Evolutionary conservation across 2,329 filamentous ascomycete species (phyloP).

Genomic region (Apiospora kogelbergensis): DNA sequence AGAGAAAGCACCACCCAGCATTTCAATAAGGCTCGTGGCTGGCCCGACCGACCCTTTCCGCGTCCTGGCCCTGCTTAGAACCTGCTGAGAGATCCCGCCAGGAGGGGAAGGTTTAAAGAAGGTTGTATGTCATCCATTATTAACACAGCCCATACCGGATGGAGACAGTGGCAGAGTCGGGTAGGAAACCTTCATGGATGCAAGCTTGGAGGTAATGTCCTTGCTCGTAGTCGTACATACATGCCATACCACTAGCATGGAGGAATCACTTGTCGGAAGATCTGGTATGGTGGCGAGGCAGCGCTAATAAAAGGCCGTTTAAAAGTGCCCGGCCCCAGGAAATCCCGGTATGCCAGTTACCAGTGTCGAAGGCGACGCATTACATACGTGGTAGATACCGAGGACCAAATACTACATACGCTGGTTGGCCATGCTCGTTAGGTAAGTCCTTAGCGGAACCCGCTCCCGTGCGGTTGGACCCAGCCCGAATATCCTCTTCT

Average conservation of each 20-base stretch:
- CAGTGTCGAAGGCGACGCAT: no score
- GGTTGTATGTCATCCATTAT: conserved; percentile 6
- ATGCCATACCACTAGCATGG: not conserved
- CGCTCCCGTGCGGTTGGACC: not conserved
- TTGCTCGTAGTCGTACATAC: conserved; percentile 2
- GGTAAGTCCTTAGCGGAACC: no score
- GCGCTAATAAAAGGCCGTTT: not conserved
- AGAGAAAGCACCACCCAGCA: not conserved
- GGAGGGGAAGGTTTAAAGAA: conserved; percentile 5
- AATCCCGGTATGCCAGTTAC: no score
- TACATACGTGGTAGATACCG: no score
- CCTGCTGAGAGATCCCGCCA: not conserved
- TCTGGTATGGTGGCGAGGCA: not conserved
- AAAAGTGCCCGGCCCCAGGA: not conserved
- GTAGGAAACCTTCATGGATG: conserved; percentile 4
- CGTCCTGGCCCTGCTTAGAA: not conserved
- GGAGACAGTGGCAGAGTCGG: not conserved
- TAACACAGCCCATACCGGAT: not conserved
- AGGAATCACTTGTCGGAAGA: not conserved
- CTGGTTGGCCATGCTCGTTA: no score
- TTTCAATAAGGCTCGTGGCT: not conserved
- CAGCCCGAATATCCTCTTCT: not conserved
- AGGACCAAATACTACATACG: no score
- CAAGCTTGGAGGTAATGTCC: not conserved
- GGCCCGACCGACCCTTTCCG: not conserved